Evolutionary conservation across 73 alveolate genomes (phyloP).

Genomic region (Symbiodinium pilosum): DNA sequence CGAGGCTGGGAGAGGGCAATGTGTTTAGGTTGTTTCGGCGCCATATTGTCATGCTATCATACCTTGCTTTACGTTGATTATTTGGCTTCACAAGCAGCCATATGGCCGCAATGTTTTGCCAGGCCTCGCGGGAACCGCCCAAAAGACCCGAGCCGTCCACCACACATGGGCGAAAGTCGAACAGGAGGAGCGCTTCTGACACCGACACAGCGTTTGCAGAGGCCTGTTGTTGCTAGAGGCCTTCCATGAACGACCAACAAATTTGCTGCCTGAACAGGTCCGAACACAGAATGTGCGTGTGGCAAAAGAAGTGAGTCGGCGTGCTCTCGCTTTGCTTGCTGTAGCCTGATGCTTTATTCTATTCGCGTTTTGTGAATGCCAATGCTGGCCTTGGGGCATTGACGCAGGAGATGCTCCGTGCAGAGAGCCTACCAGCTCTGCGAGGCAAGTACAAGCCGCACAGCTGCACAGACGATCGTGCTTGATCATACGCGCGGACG

Average conservation of each 20-base stretch:
- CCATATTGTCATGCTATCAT: too few relatives aligned
- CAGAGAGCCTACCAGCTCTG: constrained; percentile 64
- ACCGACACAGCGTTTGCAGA: too few relatives aligned
- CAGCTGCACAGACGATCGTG: neutral
- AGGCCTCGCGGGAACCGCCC: too few relatives aligned
- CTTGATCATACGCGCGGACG: too few relatives aligned
- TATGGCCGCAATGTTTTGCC: too few relatives aligned
- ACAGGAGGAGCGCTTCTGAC: too few relatives aligned
- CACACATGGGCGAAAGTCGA: neutral
- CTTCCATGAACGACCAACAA: too few relatives aligned
- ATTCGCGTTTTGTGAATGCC: neutral
- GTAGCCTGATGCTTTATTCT: neutral
- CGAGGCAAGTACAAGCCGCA: constrained; percentile 46
- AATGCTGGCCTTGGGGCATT: neutral
- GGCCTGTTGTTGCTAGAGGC: too few relatives aligned
- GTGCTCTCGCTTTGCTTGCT: neutral
- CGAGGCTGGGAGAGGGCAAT: too few relatives aligned
- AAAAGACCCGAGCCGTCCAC: neutral
- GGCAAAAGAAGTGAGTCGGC: neutral
- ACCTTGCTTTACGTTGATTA: too few relatives aligned
- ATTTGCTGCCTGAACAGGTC: too few relatives aligned
- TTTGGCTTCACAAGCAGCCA: neutral
- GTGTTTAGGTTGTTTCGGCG: too few relatives aligned
- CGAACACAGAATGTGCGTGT: neutral
- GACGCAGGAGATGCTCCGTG: constrained; percentile 78